These are phyloP conservation scores for Basidiobolus meristosporus DNA, from an alignment of 371 early-diverging fungal genomes.

Conservation along the genomic window DNA sequence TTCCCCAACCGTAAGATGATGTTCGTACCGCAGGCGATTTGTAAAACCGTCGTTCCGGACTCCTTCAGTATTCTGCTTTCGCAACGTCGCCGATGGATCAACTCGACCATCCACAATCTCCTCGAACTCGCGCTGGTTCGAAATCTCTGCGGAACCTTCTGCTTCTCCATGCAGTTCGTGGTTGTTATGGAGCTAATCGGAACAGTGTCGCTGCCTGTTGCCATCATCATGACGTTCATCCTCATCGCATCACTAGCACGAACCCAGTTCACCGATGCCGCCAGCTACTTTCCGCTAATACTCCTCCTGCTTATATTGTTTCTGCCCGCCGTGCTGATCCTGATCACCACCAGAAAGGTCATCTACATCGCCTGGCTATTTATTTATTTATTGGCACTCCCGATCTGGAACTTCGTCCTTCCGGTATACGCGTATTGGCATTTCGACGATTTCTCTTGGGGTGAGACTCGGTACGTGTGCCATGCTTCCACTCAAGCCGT, in stretches of 20 bases:
- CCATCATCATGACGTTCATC: conserved; percentile 48
- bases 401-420: conserved; percentile 88
- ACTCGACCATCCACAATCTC: conserved; percentile 72
- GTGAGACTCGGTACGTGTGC: conserved; percentile 88
- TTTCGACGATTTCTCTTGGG: conserved; percentile 98
- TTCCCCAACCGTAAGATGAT: conserved; percentile 81
- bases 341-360: conserved; percentile 76
- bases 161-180: conserved; percentile 80
- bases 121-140: conserved; percentile 63
- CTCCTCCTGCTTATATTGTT: conserved; percentile 49
- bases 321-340: conserved; percentile 72
- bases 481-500: no score
- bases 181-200: conserved; percentile 71
- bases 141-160: conserved; percentile 76
- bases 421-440: conserved; percentile 97
- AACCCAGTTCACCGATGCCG: conserved; percentile 7
- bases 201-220: conserved; percentile 64
- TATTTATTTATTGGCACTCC: conserved; percentile 73
- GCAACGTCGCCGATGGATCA: conserved; percentile 81
- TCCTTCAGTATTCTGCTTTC: conserved; percentile 55
- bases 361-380: conserved; percentile 81
- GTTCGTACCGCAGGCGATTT: conserved; percentile 77
- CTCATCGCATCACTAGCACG: conserved; percentile 20
- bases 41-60: conserved; percentile 65
- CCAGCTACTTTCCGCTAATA: conserved; percentile 40